A percentile compares a stretch with the other conserved stretches of the same genome.
These are phyloP conservation scores for Fusarium cyanostomum DNA, from an alignment of 2,329 filamentous ascomycete genomes.

Conservation along the genomic window DNA sequence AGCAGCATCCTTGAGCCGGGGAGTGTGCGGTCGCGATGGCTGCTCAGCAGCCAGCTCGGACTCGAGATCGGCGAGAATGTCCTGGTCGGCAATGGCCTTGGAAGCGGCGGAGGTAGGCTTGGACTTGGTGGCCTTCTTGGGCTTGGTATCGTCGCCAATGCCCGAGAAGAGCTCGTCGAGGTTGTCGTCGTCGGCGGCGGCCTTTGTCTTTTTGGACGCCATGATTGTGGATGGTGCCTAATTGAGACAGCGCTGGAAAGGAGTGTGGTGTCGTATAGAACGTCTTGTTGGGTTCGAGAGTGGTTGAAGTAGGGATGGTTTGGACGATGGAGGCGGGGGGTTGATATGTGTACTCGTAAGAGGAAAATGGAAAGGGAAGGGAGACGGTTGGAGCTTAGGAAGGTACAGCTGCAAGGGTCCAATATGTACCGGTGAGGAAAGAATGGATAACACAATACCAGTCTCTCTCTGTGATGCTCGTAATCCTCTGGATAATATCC, in stretches of 20 bases:
- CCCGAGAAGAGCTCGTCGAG: conserved; percentile 73
- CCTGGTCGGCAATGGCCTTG: conserved; percentile 67
- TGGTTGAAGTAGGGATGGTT: conserved; percentile 15
- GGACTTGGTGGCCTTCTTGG: conserved; percentile 59
- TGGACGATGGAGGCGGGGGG: conserved; percentile 21
- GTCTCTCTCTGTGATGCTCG: neutral
- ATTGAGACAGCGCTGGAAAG: neutral
- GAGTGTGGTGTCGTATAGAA: neutral
- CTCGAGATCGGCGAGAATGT: conserved; percentile 89
- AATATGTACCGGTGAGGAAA: neutral
- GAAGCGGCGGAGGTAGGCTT: conserved; percentile 61
- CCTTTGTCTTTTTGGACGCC: conserved; percentile 69
- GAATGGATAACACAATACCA: neutral
- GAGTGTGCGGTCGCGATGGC: conserved; percentile 82
- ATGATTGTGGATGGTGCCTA: conserved; percentile 52
- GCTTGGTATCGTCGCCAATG: conserved; percentile 62
- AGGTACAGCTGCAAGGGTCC: conserved; percentile 37
- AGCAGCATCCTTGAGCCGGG: conserved; percentile 69
- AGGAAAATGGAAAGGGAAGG: conserved; percentile 21
- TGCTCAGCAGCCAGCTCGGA: conserved; percentile 73
- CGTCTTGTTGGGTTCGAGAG: neutral
- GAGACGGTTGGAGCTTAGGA: conserved; percentile 32
- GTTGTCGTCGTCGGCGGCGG: conserved; percentile 66
- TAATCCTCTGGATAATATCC: no score
- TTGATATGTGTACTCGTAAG: conserved; percentile 27